Evolutionary conservation across 257 asterid genomes (phyloP), one percentile per base, ranked within the genome.

Genomic region (Cordia subcordata): DNA sequence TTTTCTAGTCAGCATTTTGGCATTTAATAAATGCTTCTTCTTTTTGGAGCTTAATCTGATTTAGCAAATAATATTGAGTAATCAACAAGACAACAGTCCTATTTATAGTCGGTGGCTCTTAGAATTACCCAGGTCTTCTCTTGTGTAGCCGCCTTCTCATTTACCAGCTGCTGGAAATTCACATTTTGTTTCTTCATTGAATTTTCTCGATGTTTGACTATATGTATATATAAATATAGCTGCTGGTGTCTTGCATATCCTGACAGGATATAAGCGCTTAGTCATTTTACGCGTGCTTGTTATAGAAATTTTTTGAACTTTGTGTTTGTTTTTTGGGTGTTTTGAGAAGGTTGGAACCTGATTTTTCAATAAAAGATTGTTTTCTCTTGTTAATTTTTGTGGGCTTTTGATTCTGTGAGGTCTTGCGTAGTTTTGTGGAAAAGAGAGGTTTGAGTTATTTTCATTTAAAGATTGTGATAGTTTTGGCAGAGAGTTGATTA

Each of bases 401-500:
- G 35, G 35, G 35, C 6, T 1, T 27, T 27, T 27, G 55, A 64
- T 54, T 69, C 75, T 35, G 72, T 67, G 66, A 68, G 66, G 22
- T 72, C 47, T 27, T 27, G 32, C 74, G 15, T 55, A 21, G 40
- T 23, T 13, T 51, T 27, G 42, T 62, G 52, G 54, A 37, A 49
- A 49, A 27, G 15, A 55, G 44, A 32, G 50, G 58, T 49, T 49
- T 27, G 35, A 12, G 19, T 47, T 38, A 13, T 63, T 59, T 53
- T 58, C 21, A 61, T 23, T 65, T 57, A 47, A 66, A 66, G 64
- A 42, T 5, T 54, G 68, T 49, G 55, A 10, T 52, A 40, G 56
- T 64, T 53, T 58, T 55, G 61, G n/a, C 63, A 38, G 77, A 68
- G 64, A 72, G 59, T 49, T 68, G 81, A 57, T 37, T 70, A 27